A percentile compares a stretch with the other conserved stretches of the same genome.
Conservation (phyloP, 805 yeast genomes). For the Wickerhamomyces xylosicus region DNA sequence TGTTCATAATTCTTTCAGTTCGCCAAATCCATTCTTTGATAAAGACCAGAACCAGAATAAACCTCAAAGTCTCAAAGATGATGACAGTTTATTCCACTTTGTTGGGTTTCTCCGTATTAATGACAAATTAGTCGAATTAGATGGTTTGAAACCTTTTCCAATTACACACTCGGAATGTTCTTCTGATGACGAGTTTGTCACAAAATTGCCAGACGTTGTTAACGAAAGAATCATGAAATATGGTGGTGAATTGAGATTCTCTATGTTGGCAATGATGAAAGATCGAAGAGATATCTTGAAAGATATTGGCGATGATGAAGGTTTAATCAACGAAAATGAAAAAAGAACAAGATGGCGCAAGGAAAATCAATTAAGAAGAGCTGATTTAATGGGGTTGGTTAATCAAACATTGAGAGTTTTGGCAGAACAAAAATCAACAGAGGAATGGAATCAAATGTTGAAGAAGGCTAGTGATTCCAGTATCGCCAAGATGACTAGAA, state of each 20-base stretch:
- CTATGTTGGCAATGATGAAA: conserved; percentile 41
- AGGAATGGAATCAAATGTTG: conserved; percentile 26
- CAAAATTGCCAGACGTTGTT: conserved; percentile 33
- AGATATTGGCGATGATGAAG: conserved; percentile 29
- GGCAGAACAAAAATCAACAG: conserved; percentile 24
- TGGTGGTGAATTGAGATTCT: conserved; percentile 42
- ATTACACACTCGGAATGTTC: conserved; percentile 39
- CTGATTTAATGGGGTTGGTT: conserved; percentile 42
- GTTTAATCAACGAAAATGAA: conserved; percentile 27
- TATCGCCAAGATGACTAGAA: background rate
- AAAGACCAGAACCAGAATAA: conserved; percentile 18
- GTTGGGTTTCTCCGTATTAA: conserved; percentile 38
- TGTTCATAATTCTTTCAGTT: conserved; percentile 51
- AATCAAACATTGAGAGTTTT: conserved; percentile 34
- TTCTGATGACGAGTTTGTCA: conserved; percentile 29
- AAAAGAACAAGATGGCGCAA: conserved; percentile 43
- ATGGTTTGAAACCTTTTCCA: conserved; percentile 48
- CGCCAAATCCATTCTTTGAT: conserved; percentile 41
- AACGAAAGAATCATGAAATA: conserved; percentile 35
- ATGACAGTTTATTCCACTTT: conserved; percentile 51
- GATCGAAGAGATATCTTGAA: conserved; percentile 32
- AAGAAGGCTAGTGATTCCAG: conserved; percentile 13
- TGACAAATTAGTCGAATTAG: conserved; percentile 46
- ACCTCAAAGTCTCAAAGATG: conserved; percentile 20
- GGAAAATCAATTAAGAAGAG: conserved; percentile 45